Conservation (phyloP, 2,329 filamentous ascomycete genomes). For the Xylaria sp. region DNA sequence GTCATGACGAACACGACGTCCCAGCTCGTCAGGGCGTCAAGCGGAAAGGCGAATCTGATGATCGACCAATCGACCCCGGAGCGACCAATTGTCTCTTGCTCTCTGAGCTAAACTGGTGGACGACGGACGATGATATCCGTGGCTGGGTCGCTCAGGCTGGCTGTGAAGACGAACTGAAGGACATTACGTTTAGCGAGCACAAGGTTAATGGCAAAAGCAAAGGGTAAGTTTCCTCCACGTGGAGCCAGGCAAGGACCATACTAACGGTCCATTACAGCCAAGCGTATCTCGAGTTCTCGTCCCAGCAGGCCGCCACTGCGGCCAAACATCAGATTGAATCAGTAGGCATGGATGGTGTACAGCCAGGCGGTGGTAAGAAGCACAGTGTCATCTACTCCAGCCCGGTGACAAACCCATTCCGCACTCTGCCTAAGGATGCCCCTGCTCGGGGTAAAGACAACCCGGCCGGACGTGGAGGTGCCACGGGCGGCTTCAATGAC, state of each 20-base stretch:
- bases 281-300: slow-evolving; percentile 80
- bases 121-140: slow-evolving; percentile 88
- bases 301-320: slow-evolving; percentile 78
- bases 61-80: slow-evolving; percentile 52
- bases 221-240: slow-evolving; percentile 56
- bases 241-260: not conserved
- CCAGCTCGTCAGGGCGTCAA: slow-evolving; percentile 52
- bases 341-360: slow-evolving; percentile 43
- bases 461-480: slow-evolving; percentile 45
- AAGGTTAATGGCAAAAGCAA: slow-evolving; percentile 99
- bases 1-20: slow-evolving; percentile 31
- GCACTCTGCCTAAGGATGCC: slow-evolving; percentile 83
- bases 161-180: slow-evolving; percentile 79
- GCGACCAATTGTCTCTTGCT: slow-evolving; percentile 72
- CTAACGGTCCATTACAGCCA: slow-evolving; percentile 41
- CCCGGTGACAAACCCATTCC: slow-evolving; percentile 78
- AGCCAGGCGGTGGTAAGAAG: slow-evolving; percentile 61
- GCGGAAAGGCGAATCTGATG: slow-evolving; percentile 55
- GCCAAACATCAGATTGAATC: slow-evolving; percentile 76
- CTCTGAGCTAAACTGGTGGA: slow-evolving; percentile 94
- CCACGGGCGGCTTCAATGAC: slow-evolving; percentile 46
- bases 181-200: slow-evolving; percentile 95
- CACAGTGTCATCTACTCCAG: slow-evolving; percentile 69
- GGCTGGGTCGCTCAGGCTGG: slow-evolving; percentile 76
- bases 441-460: slow-evolving; percentile 65